Percentiles rank a stretch among this genome's conserved stretches.
phyloP scores from a whole-genome alignment of 768 basidiomycete genomes.

The Filobasidium floriforme region DNA sequence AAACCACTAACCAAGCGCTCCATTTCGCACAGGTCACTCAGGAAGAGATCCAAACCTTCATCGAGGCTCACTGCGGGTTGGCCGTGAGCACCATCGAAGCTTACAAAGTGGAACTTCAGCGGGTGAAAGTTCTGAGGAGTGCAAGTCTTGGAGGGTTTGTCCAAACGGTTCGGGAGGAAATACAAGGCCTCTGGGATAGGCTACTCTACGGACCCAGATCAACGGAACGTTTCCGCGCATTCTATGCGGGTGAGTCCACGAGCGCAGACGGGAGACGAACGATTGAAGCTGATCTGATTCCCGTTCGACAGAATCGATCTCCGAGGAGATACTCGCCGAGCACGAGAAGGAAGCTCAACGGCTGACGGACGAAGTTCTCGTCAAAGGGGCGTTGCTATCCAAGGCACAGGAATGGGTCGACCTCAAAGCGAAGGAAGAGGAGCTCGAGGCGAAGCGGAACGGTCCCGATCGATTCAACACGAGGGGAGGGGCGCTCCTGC shows the following conservation, averaged over 20 bases:
- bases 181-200: constrained; percentile 72
- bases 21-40: constrained; percentile 73
- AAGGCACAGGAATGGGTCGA: constrained; percentile 81
- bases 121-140: constrained; percentile 81
- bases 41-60: constrained; percentile 79
- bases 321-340: constrained; percentile 68
- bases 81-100: constrained; percentile 5
- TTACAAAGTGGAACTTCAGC: constrained; percentile 81
- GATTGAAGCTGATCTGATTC: neutral
- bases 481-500: constrained; percentile 51
- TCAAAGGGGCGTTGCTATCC: constrained; percentile 67
- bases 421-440: constrained; percentile 80
- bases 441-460: constrained; percentile 54
- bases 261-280: neutral
- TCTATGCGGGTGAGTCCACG: constrained; percentile 62
- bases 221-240: constrained; percentile 68
- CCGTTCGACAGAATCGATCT: neutral
- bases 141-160: constrained; percentile 83
- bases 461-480: constrained; percentile 42
- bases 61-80: constrained; percentile 72
- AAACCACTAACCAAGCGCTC: no score
- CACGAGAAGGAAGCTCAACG: constrained; percentile 78
- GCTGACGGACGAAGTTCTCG: constrained; percentile 71
- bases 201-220: constrained; percentile 79
- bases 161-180: constrained; percentile 69